Percentiles rank a stretch among this genome's conserved stretches.
phyloP scores from a whole-genome alignment of 1,284 basidiomycete species.

The Leccinum colubrinum region DNA sequence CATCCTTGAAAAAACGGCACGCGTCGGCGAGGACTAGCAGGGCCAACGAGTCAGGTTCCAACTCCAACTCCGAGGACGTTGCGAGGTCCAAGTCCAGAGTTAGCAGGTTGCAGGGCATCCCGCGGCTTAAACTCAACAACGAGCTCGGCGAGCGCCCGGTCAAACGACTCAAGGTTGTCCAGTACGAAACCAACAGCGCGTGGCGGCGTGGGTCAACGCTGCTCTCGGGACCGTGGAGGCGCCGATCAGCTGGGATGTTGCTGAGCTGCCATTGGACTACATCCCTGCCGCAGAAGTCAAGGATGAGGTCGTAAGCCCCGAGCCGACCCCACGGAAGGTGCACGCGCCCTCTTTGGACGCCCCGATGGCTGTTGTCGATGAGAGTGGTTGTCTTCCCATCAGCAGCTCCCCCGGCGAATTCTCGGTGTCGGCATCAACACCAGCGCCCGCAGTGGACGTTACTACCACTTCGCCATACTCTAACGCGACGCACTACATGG shows the following conservation, averaged over 20 bases:
- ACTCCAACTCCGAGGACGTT: conserved; percentile 14
- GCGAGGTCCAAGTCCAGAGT: background rate
- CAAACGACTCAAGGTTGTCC: conserved; percentile 22
- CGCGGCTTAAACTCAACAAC: conserved; percentile 9
- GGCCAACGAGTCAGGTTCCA: conserved; percentile 7
- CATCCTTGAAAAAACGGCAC: conserved; percentile 1
- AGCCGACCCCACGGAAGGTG: background rate
- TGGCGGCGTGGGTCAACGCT: conserved; percentile 14
- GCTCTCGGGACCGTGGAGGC: conserved; percentile 26
- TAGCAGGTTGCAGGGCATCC: background rate
- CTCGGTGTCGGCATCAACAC: background rate
- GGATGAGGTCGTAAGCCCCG: background rate
- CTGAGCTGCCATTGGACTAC: conserved; percentile 5
- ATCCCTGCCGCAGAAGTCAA: background rate
- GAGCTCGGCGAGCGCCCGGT: conserved; percentile 7
- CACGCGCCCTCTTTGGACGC: background rate
- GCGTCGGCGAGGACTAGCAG: background rate
- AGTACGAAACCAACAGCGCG: conserved; percentile 20
- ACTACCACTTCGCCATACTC: background rate
- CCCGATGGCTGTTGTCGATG: conserved; percentile 1
- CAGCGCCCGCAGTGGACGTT: background rate
- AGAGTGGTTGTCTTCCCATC: background rate
- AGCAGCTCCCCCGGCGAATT: background rate
- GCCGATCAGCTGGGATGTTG: conserved; percentile 18
- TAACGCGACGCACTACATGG: background rate